These are phyloP conservation scores for Cladorrhinum samala DNA, from an alignment of 495 filamentous ascomycete species.

Conservation along the genomic window DNA sequence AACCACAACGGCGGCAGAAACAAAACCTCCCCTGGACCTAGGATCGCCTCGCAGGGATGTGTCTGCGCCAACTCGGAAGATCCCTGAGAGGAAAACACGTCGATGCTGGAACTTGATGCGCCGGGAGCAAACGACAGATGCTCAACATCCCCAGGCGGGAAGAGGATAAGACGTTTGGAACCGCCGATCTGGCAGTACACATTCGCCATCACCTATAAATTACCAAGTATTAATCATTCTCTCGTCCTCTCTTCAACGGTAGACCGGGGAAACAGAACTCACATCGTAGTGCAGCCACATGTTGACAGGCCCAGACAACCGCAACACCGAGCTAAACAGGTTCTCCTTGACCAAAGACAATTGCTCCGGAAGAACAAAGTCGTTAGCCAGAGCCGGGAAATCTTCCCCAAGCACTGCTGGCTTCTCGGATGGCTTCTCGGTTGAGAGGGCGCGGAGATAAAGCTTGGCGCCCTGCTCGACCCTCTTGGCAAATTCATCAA, in stretches of 20 bases:
- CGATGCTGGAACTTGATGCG: slow-evolving; percentile 66
- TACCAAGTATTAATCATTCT: slow-evolving; percentile 15
- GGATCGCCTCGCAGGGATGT: slow-evolving; percentile 57
- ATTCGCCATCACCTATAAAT: slow-evolving; percentile 72
- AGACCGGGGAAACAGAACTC: slow-evolving; percentile 25
- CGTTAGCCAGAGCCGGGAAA: slow-evolving; percentile 60
- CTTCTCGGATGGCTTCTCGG: slow-evolving; percentile 57
- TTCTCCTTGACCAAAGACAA: slow-evolving; percentile 53
- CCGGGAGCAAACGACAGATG: slow-evolving; percentile 66
- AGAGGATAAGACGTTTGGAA: slow-evolving; percentile 65
- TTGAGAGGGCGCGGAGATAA: slow-evolving; percentile 72
- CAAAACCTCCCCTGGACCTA: slow-evolving; percentile 67
- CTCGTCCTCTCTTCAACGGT: too few relatives aligned
- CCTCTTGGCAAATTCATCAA: slow-evolving; percentile 61
- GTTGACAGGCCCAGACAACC: slow-evolving; percentile 73
- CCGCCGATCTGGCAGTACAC: slow-evolving; percentile 76
- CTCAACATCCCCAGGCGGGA: slow-evolving; percentile 68
- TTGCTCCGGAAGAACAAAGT: slow-evolving; percentile 64
- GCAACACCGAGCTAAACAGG: slow-evolving; percentile 71
- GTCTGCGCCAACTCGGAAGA: slow-evolving; percentile 42
- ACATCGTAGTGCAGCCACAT: slow-evolving; percentile 95
- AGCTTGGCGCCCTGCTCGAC: slow-evolving; percentile 54
- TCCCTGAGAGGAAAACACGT: slow-evolving; percentile 53
- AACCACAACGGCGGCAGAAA: slow-evolving; percentile 80
- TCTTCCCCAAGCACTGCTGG: slow-evolving; percentile 63